These are phyloP conservation scores for Allodekkera sacchari DNA, from an alignment of 805 yeast genomes.

Conservation along the genomic window DNA sequence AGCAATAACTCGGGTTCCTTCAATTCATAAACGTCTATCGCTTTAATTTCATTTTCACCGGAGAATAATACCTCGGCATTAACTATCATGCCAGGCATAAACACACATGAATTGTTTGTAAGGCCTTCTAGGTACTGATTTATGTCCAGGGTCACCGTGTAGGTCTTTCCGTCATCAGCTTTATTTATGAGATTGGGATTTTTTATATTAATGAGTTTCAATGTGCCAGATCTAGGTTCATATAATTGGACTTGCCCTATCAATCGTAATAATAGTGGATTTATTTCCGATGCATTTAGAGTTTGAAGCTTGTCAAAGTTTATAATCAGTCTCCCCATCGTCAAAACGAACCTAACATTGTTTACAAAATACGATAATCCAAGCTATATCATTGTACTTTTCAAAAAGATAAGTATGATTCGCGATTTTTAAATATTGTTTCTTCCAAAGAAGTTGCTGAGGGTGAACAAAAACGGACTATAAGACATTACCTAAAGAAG, in stretches of 20 bases:
- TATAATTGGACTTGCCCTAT: conserved; percentile 16
- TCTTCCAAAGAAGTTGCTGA: too few relatives aligned
- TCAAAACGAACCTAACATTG: neutral
- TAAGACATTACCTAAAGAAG: too few relatives aligned
- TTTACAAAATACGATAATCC: neutral
- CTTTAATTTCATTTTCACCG: conserved; percentile 9
- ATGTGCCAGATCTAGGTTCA: conserved; percentile 9
- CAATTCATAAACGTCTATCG: conserved; percentile 15
- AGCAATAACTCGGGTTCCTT: conserved; percentile 11
- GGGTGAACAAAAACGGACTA: too few relatives aligned
- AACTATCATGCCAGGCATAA: conserved; percentile 14
- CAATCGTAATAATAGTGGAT: conserved; percentile 13
- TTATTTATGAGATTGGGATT: conserved; percentile 9
- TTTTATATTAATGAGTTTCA: conserved; percentile 6
- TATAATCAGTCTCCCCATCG: conserved; percentile 16
- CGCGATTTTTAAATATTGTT: too few relatives aligned
- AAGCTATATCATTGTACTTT: too few relatives aligned
- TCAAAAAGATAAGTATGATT: too few relatives aligned
- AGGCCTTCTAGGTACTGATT: conserved; percentile 6
- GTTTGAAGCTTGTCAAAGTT: conserved; percentile 9
- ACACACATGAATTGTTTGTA: conserved; percentile 4
- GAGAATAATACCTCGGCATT: conserved; percentile 14
- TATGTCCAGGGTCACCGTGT: conserved; percentile 8
- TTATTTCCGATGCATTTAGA: conserved; percentile 5
- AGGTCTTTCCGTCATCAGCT: conserved; percentile 2